Base-by-base conservation (phyloP, 2,329 filamentous ascomycete species). In the Annulohypoxylon truncatum region DNA sequence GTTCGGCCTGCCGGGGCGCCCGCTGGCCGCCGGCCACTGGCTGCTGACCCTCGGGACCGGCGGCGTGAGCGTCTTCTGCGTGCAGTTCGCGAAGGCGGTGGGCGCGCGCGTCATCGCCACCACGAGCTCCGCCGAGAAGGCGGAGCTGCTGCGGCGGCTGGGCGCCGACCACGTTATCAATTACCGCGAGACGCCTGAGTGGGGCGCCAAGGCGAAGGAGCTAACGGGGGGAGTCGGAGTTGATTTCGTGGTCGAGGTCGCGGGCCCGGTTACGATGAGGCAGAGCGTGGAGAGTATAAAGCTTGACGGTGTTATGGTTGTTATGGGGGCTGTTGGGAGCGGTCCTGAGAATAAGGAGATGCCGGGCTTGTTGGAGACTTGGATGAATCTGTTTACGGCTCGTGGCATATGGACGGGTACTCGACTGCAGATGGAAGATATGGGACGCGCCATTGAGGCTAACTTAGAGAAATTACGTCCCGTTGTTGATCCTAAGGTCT, bases 351-450 rank as follows among this genome's bases (percentile, higher is more conserved):
- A 46, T 33, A 44, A 76, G 47, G 59, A 74, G 1, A 61, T 67
- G 58, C 69, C 71, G 3, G 59, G 29, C 1, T 35, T 72, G 71
- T 68, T 52, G 29, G 69, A 56, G 74, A 78, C 64, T 47, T 80
- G 70, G 76, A 78, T 61, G 22, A 77, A 73, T 18, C 53, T 77
- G 9, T 81, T 81, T 74, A 85, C 79, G 0, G 79, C 80, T 5
- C 76, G 85, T 2, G 83, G 83, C 26, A 67, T 86, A 2, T 75
- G 83, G 42, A 81, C 82, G 5, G 85, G 85, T 3, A 83, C 65
- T 70, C 75, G 82, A 13, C 44, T 74, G 2, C 81, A 84, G 77
- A 81, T 86, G 76, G 83, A 86, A 74, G 84, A 85, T 8, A 84
- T 87, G 81, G 81, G 80, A 67, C 75, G 77, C 1, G 83, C 82